Evolutionary conservation across 2,329 filamentous ascomycete species (phyloP), one percentile per base, ranked within the genome.

Genomic region (Colletotrichum spaethianum): DNA sequence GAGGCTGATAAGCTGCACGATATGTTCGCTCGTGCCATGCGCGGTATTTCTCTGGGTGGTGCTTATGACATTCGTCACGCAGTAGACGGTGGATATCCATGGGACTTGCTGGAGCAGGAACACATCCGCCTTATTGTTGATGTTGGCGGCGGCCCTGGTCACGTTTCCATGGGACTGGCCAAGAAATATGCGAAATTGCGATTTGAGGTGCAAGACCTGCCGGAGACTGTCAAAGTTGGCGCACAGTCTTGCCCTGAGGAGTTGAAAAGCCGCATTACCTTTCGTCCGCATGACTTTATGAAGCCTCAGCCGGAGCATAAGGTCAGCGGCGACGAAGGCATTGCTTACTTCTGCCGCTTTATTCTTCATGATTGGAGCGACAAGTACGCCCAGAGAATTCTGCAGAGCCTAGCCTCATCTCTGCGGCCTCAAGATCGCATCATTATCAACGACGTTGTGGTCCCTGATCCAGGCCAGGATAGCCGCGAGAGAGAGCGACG

Each of bases 301-400:
- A 59, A 64, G n/a, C 74, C 75, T 1, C 76, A 79, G 57, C 75
- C 75, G 3, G 50, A 46, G n/a, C 56, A 75, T 16, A 78, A 82
- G 28, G 78, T 84, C 16, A 55, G 31, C 12, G 56, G 12, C 11
- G 20, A 33, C 14, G 64, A 62, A 26, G 46, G 64, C 8, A 62
- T 67, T 23, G 64, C 64, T 9, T 88, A 87, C 74, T 79, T 87
- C 50, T 79, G 88, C 73, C 84, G 86, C 36, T 81, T 82, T 70
- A 86, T 88, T 26, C 75, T 89, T 4, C 86, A 88, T 73, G 85
- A 88, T 75, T 88, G 86, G 86, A 79, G 83, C 0, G 84, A 87
- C 33, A 78, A 78, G 2, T 77, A 83, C 16, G 76, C 79, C 0
- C 67, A 75, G 1, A 70, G 73, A n/a, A 85, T 86, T 26, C 74